Evolutionary conservation across 2,329 filamentous ascomycete genomes (phyloP).

Genomic region (Piedraia hortae): DNA sequence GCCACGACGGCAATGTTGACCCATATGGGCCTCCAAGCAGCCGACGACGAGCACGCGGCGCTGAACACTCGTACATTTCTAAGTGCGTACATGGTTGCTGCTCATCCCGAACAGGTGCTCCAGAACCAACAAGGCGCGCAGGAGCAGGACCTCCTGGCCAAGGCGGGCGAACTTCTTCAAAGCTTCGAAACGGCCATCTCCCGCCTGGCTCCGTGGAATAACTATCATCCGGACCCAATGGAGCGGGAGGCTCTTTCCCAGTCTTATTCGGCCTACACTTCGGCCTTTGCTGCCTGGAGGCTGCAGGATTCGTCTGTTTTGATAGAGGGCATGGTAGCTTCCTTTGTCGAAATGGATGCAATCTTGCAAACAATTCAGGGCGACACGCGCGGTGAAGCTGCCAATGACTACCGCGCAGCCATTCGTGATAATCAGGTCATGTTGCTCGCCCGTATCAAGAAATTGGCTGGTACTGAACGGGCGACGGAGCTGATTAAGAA

Average conservation of each 20-base stretch:
- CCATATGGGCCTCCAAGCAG: constrained; percentile 33
- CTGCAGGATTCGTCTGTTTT: constrained; percentile 50
- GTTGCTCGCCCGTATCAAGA: constrained; percentile 53
- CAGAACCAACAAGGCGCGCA: constrained; percentile 45
- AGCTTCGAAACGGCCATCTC: constrained; percentile 50
- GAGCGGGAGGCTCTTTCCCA: constrained; percentile 36
- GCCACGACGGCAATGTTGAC: constrained; percentile 39
- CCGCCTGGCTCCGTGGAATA: constrained; percentile 36
- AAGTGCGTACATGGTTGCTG: constrained; percentile 53
- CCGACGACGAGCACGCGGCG: constrained; percentile 31
- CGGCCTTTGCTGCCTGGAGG: constrained; percentile 64
- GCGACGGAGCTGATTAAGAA: constrained; percentile 48
- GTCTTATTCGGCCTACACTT: constrained; percentile 45
- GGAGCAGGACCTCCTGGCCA: constrained; percentile 45
- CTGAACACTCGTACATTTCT: constrained; percentile 52
- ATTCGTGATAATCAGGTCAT: constrained; percentile 60
- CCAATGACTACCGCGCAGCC: constrained; percentile 50
- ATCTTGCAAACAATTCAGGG: constrained; percentile 67
- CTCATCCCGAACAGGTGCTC: constrained; percentile 51
- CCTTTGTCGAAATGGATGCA: constrained; percentile 59
- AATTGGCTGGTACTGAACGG: constrained; percentile 40
- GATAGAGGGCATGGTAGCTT: constrained; percentile 62
- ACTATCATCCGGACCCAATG: constrained; percentile 35
- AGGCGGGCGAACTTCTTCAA: constrained; percentile 49
- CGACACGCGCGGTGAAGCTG: constrained; percentile 42